These are phyloP conservation scores for Tuber magnatum DNA, from an alignment of 495 filamentous ascomycete genomes.

Conservation along the genomic window DNA sequence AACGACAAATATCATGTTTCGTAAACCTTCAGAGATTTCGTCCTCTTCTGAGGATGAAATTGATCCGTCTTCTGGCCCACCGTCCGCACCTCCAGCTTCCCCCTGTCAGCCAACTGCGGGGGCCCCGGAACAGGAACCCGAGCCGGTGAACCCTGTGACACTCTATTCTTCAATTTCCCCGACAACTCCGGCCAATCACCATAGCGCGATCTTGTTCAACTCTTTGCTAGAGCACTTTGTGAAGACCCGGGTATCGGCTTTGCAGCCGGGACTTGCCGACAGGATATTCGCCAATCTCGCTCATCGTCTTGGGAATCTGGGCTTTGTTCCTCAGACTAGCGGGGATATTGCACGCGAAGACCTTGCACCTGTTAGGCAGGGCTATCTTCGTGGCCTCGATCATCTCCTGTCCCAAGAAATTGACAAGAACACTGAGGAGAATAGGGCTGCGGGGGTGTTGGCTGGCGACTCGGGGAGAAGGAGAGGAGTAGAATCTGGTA, in stretches of 20 bases:
- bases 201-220: slow-evolving; percentile 19
- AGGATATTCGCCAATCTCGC: slow-evolving; percentile 12
- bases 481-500: neutral
- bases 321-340: slow-evolving; percentile 26
- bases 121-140: slow-evolving; percentile 8
- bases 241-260: slow-evolving; percentile 9
- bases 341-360: slow-evolving; percentile 25
- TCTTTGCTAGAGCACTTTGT: slow-evolving; percentile 23
- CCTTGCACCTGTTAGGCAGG: slow-evolving; percentile 22
- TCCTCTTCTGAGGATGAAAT: slow-evolving; percentile 13
- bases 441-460: slow-evolving; percentile 2
- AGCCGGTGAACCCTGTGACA: slow-evolving; percentile 17
- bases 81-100: slow-evolving; percentile 9
- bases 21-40: slow-evolving; percentile 21
- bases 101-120: slow-evolving; percentile 1
- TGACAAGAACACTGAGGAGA: slow-evolving; percentile 15
- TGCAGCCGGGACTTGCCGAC: slow-evolving; percentile 19
- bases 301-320: slow-evolving; percentile 20
- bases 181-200: slow-evolving; percentile 12
- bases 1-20: slow-evolving; percentile 23
- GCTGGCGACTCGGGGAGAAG: slow-evolving; percentile 12
- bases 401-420: slow-evolving; percentile 17
- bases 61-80: slow-evolving; percentile 8
- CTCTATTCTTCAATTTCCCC: slow-evolving; percentile 22
- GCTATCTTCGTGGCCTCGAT: slow-evolving; percentile 22